A percentile compares a stretch with the other conserved stretches of the same genome.
Evolutionary conservation across 2,329 filamentous ascomycete species (phyloP).

Genomic region (Cercospora sp.): DNA sequence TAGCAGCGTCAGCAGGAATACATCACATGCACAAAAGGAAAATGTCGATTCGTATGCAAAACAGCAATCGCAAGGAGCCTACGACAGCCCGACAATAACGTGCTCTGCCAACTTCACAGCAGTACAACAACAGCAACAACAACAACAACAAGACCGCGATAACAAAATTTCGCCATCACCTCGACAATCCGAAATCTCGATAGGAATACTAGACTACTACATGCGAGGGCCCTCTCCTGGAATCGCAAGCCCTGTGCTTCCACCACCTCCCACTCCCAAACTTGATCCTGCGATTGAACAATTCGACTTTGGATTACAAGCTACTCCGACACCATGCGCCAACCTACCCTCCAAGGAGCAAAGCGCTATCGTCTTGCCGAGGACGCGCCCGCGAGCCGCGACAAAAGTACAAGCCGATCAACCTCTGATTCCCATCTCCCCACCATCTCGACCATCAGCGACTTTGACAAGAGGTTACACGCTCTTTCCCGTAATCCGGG

Average conservation of each 20-base stretch:
- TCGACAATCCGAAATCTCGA: slow-evolving; percentile 34
- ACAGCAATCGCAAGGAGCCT: not conserved
- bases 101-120: not conserved
- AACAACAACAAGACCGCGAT: not conserved
- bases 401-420: slow-evolving; percentile 13
- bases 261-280: slow-evolving; percentile 23
- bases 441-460: slow-evolving; percentile 10
- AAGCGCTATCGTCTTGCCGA: not conserved
- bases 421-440: slow-evolving; percentile 15
- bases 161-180: slow-evolving; percentile 24
- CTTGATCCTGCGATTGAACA: slow-evolving; percentile 31
- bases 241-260: slow-evolving; percentile 11
- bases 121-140: not conserved
- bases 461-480: slow-evolving; percentile 29
- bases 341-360: not conserved
- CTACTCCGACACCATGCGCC: slow-evolving; percentile 20
- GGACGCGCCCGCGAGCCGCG: not conserved
- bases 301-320: slow-evolving; percentile 35
- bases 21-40: not conserved
- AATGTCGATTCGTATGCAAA: not conserved
- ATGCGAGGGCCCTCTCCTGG: slow-evolving; percentile 22
- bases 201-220: slow-evolving; percentile 38
- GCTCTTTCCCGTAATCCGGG: slow-evolving; percentile 32
- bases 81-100: not conserved
- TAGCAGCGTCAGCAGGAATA: not conserved